Evolutionary conservation across 768 basidiomycete species (phyloP).

Genomic region (Boletus sensibilis): DNA sequence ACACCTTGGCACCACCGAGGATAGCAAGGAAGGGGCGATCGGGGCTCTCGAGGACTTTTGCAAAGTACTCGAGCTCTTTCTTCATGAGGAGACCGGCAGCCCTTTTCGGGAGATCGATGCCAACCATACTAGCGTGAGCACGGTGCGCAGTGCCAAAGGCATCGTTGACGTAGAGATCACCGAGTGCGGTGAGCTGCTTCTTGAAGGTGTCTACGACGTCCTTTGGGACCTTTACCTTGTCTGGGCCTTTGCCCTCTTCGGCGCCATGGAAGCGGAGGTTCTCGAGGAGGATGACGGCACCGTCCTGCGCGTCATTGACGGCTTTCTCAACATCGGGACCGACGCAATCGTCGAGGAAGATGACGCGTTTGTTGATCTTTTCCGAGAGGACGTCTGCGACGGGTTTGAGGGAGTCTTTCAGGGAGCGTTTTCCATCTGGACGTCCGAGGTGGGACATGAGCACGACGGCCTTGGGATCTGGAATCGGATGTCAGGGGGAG

Average conservation of each 20-base stretch:
- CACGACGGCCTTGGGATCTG: slow-evolving; percentile 79
- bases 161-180: slow-evolving; percentile 97
- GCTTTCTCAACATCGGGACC: slow-evolving; percentile 81
- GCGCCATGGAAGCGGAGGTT: slow-evolving; percentile 98
- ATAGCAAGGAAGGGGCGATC: slow-evolving; percentile 97
- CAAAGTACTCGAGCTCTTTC: slow-evolving; percentile 98
- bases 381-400: slow-evolving; percentile 66
- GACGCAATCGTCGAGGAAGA: slow-evolving; percentile 82
- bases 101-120: slow-evolving; percentile 86
- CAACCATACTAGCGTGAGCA: slow-evolving; percentile 98
- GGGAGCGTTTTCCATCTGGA: slow-evolving; percentile 87
- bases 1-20: slow-evolving; percentile 97
- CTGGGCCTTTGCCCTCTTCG: slow-evolving; percentile 96
- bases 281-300: slow-evolving; percentile 87
- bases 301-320: slow-evolving; percentile 55
- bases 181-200: slow-evolving; percentile 83
- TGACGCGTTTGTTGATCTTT: slow-evolving; percentile 56
- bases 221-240: slow-evolving; percentile 93
- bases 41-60: slow-evolving; percentile 93
- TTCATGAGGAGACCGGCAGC: slow-evolving; percentile 97
- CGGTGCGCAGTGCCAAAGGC: slow-evolving; percentile 99
- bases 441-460: slow-evolving; percentile 99
- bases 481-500: not conserved
- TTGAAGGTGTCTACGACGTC: slow-evolving; percentile 80
- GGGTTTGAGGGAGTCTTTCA: slow-evolving; percentile 89